A percentile compares a stretch with the other conserved stretches of the same genome.
phyloP scores from a whole-genome alignment of 2,329 filamentous ascomycete species.

The Colletotrichum eleusines region DNA sequence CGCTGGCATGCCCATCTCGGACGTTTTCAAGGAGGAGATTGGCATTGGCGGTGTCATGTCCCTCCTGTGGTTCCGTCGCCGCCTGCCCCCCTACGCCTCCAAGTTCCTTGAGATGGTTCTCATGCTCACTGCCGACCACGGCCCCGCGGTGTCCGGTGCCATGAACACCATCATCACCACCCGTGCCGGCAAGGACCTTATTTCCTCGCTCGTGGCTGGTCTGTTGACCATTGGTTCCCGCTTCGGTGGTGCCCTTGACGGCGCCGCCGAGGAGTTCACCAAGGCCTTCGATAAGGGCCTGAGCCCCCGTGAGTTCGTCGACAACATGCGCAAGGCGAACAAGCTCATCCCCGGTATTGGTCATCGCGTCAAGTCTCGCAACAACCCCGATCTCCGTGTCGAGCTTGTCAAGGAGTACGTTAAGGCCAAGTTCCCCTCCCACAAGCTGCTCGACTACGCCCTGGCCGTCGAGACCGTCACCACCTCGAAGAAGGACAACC shows the following conservation, averaged over 20 bases:
- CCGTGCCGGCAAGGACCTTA: constrained; percentile 98
- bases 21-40: constrained; percentile 99
- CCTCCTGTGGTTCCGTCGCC: constrained; percentile 98
- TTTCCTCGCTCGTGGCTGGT: constrained; percentile 94
- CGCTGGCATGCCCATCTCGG: constrained; percentile 99
- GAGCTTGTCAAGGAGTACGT: constrained; percentile 99
- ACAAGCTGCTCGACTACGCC: constrained; percentile 99
- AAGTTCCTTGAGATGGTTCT: constrained; percentile 99
- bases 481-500: constrained; percentile 99
- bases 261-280: constrained; percentile 98
- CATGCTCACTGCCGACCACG: constrained; percentile 99
- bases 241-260: constrained; percentile 98
- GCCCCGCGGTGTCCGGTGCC: constrained; percentile 97
- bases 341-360: constrained; percentile 99
- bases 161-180: constrained; percentile 99
- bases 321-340: constrained; percentile 99
- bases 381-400: constrained; percentile 99
- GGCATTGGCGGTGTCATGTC: constrained; percentile 99
- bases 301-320: constrained; percentile 98
- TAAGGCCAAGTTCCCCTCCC: constrained; percentile 94
- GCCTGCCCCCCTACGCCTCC: constrained; percentile 94
- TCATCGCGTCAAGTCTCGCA: constrained; percentile 99
- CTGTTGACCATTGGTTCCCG: constrained; percentile 97
- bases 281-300: constrained; percentile 98
- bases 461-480: constrained; percentile 98